Evolutionary conservation across 495 filamentous ascomycete species (phyloP), one percentile per base, ranked within the genome.

Genomic region (Chaetomium tenue): DNA sequence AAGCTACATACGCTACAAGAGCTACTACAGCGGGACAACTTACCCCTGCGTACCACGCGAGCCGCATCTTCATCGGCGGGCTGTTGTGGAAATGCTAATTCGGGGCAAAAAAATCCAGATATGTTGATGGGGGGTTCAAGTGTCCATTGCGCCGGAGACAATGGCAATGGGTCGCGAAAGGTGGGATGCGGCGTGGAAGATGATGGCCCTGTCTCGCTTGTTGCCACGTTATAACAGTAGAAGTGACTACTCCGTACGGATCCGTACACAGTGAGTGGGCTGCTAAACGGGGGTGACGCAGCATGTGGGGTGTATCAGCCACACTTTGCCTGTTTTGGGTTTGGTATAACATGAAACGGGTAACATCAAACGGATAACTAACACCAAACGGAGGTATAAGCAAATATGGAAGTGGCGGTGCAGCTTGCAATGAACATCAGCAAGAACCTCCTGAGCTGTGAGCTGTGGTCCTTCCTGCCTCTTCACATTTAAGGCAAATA

Each of bases 11-110:
- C 2, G 26, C 20, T 26, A 13, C n/a, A 26, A 20, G 33, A 37
- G 33, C 33, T 28, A 52, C n/a, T n/a, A 30, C 37, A 58, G 56
- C 23, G 20, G 56, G 40, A 60, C 22, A 40, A 65, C 83, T 74
- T 81, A 85, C 83, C 76, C 80, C 81, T 68, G 82, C 82, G 68
- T 86, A 86, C 79, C 78, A 82, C 65, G 76, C 74, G 65, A 85
- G 74, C 72, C 83, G 78, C 83, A 86, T 85, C 67, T 64, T 82
- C 73, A 66, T 68, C 50, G 65, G 61, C 28, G 18, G 37, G 20
- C 26, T 20, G 28, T 26, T 37, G 56, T 11, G 44, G 42, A 61
- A 44, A 30, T 52, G 37, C 33, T 20, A 25, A 48, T 13, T 60
- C 22, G 46, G 55, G 55, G 22, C 33, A 4, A 16, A 46, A 26